Conservation (phyloP, 176 grass and related monocot species). For the Tillandsia fasciculata region DNA sequence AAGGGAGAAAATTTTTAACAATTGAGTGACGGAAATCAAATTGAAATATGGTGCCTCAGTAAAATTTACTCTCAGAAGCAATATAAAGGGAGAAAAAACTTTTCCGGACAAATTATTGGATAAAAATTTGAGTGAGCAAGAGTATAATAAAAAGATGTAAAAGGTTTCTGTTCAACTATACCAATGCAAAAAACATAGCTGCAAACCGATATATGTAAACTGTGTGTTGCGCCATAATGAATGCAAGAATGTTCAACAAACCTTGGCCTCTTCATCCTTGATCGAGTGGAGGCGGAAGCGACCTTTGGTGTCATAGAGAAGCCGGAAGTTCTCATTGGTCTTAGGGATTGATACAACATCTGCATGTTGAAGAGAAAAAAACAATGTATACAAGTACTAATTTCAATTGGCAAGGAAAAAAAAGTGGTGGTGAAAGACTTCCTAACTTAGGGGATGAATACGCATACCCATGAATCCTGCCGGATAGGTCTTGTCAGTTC, state of each 20-base stretch:
- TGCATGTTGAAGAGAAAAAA: neutral
- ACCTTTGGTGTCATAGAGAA: slow-evolving; percentile 28
- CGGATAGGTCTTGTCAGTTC: slow-evolving; percentile 5
- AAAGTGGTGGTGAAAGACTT: neutral
- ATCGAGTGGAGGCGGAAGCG: slow-evolving; percentile 23
- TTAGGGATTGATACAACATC: slow-evolving; percentile 24
- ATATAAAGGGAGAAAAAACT: neutral
- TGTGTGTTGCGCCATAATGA: neutral
- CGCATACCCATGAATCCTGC: slow-evolving; percentile 2
- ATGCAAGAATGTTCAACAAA: neutral
- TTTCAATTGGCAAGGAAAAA: neutral
- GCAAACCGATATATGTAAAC: neutral
- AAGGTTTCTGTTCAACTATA: no score
- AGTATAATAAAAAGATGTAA: neutral
- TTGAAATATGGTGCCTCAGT: neutral
- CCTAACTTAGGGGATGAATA: neutral
- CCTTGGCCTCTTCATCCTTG: slow-evolving; percentile 24
- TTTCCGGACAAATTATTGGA: neutral
- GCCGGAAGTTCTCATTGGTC: slow-evolving; percentile 23
- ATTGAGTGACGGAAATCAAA: neutral
- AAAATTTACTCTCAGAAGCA: neutral
- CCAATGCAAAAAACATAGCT: no score
- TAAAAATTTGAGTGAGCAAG: neutral
- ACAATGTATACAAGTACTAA: neutral
- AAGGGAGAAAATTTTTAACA: no score